These are phyloP conservation scores for Hippophae rhamnoides DNA, from an alignment of 306 rosid species.

Conservation along the genomic window DNA sequence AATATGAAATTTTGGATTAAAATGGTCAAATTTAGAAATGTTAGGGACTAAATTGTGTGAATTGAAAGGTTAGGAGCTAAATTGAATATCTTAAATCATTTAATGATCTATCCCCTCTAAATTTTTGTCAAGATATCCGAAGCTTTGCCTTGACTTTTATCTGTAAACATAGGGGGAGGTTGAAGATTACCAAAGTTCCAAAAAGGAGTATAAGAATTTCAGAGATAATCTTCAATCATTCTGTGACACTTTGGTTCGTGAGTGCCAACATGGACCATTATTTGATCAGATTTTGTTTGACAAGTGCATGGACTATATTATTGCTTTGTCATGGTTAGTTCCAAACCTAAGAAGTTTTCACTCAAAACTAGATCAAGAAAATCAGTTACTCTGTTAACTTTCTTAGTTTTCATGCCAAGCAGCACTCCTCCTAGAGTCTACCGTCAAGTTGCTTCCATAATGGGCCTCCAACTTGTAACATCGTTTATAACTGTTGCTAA, in stretches of 20 bases:
- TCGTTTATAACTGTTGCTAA: slow-evolving; percentile 79
- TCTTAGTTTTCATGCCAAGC: slow-evolving; percentile 21
- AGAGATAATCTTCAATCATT: slow-evolving; percentile 80
- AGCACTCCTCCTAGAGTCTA: slow-evolving; percentile 98
- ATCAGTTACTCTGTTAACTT: slow-evolving; percentile 15
- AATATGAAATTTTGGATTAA: no score
- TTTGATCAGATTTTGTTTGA: slow-evolving; percentile 85
- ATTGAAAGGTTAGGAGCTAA: no score
- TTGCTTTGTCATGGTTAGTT: slow-evolving; percentile 91
- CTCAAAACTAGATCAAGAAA: slow-evolving; percentile 6
- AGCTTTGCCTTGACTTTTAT: slow-evolving; percentile 23
- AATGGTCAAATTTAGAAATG: no score
- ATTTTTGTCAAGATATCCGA: slow-evolving; percentile 10
- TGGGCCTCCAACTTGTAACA: slow-evolving; percentile 91
- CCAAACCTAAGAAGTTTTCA: slow-evolving; percentile 12
- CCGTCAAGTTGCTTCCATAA: slow-evolving; percentile 84
- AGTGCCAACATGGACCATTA: slow-evolving; percentile 88
- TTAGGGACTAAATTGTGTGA: no score
- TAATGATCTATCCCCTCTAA: neutral
- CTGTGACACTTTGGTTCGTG: slow-evolving; percentile 78
- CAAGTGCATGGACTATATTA: slow-evolving; percentile 97
- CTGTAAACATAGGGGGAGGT: slow-evolving; percentile 55
- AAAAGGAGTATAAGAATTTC: slow-evolving; percentile 78
- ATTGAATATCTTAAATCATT: no score
- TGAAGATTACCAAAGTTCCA: slow-evolving; percentile 88